These are phyloP conservation scores for Phytophthora colocasiae DNA, from an alignment of 352 stramenopile genomes.

Conservation along the genomic window DNA sequence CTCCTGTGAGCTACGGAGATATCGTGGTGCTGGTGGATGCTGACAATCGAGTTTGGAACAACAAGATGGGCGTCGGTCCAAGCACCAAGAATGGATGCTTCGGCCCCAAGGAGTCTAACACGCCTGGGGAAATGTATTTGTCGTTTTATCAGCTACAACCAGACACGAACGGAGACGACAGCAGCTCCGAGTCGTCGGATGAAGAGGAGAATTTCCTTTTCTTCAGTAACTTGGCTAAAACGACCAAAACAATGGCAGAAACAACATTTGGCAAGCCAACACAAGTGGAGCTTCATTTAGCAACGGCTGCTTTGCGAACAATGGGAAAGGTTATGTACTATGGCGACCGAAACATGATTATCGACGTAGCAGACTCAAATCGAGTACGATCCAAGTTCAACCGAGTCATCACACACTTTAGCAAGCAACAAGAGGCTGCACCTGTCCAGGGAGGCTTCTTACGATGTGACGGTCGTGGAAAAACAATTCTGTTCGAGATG, in stretches of 20 bases:
- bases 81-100: slow-evolving; percentile 86
- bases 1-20: slow-evolving; percentile 81
- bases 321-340: slow-evolving; percentile 83
- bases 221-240: slow-evolving; percentile 64
- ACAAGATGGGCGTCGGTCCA: slow-evolving; percentile 82
- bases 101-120: slow-evolving; percentile 72
- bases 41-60: slow-evolving; percentile 79
- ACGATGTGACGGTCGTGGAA: slow-evolving; percentile 78
- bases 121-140: slow-evolving; percentile 81
- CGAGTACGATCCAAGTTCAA: slow-evolving; percentile 86
- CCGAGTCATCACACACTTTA: slow-evolving; percentile 81
- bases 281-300: slow-evolving; percentile 62
- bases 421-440: slow-evolving; percentile 64
- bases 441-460: slow-evolving; percentile 74
- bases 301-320: slow-evolving; percentile 54
- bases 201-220: slow-evolving; percentile 74
- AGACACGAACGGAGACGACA: slow-evolving; percentile 41
- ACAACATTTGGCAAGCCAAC: slow-evolving; percentile 72
- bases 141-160: slow-evolving; percentile 73
- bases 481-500: slow-evolving; percentile 77
- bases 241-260: slow-evolving; percentile 72
- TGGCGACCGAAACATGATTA: slow-evolving; percentile 77
- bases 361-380: slow-evolving; percentile 86
- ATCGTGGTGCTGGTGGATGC: slow-evolving; percentile 84
- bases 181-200: slow-evolving; percentile 64